Percentiles rank a stretch among this genome's conserved stretches.
These are phyloP conservation scores for Chrysosphaeria jannelii DNA, from an alignment of 2,329 filamentous ascomycete species.

Conservation along the genomic window DNA sequence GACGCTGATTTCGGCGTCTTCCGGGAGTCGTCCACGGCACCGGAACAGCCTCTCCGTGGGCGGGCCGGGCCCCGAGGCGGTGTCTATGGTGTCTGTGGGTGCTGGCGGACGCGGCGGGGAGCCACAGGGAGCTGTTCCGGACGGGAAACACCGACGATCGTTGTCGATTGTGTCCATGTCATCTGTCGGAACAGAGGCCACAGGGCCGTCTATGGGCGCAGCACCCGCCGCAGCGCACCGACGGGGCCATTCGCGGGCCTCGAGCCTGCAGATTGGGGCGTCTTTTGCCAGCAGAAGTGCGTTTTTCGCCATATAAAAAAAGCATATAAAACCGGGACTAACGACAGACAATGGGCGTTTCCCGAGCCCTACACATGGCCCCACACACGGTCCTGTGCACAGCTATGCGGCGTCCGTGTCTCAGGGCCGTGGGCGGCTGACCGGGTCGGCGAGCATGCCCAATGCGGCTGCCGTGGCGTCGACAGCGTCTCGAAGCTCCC, in stretches of 20 bases:
- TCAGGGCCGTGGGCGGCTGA: slow-evolving; percentile 12
- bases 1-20: neutral
- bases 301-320: too few species aligned
- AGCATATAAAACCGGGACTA: too few species aligned
- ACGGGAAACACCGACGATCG: slow-evolving; percentile 30
- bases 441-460: slow-evolving; percentile 14
- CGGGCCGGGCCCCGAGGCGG: slow-evolving; percentile 2
- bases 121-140: too few species aligned
- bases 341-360: too few species aligned
- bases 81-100: too few species aligned
- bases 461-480: slow-evolving; percentile 11
- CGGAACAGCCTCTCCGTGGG: slow-evolving; percentile 5
- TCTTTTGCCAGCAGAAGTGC: too few species aligned
- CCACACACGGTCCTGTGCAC: too few species aligned
- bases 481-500: slow-evolving; percentile 8
- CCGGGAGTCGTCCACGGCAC: slow-evolving; percentile 3
- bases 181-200: slow-evolving; percentile 16
- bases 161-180: slow-evolving; percentile 61
- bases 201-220: slow-evolving; percentile 1
- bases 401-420: too few species aligned
- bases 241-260: slow-evolving; percentile 38
- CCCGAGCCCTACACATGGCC: too few species aligned
- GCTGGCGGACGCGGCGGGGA: too few species aligned
- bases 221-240: neutral
- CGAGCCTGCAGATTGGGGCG: slow-evolving; percentile 59